Percentiles rank a stretch among this genome's conserved stretches.
Conservation (phyloP, 345 rosid genomes). For the Reutealis trisperma region DNA sequence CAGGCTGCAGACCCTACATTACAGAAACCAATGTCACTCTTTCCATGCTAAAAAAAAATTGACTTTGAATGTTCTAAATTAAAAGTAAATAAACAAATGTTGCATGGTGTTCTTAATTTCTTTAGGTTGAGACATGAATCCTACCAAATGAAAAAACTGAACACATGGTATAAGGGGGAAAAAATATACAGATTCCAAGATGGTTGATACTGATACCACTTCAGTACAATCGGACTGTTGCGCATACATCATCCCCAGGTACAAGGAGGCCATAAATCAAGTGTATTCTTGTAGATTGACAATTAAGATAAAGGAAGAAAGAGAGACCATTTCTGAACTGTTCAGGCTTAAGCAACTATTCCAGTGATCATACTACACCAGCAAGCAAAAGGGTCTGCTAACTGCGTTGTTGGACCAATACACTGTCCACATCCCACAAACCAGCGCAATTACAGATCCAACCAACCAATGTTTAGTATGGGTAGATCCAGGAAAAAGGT, state of each 20-base stretch:
- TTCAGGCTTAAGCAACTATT: neutral
- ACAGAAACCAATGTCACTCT: slow-evolving; percentile 14
- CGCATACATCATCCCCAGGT: neutral
- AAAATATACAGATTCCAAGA: neutral
- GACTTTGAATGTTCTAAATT: neutral
- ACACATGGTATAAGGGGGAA: neutral
- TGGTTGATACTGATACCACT: neutral
- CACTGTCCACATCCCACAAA: too few relatives aligned
- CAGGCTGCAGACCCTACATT: slow-evolving; percentile 42
- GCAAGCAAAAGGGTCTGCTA: neutral
- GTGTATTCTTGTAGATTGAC: neutral
- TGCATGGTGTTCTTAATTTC: neutral
- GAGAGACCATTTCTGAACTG: neutral
- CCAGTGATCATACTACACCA: neutral
- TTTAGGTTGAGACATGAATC: neutral
- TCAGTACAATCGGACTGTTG: neutral
- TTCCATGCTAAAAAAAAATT: neutral
- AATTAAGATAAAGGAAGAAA: neutral
- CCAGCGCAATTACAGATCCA: too few relatives aligned
- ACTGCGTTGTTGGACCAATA: too few relatives aligned
- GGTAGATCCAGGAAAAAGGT: too few relatives aligned
- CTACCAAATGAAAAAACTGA: neutral
- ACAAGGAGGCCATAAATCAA: neutral
- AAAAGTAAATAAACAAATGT: neutral
- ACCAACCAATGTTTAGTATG: too few relatives aligned